These are phyloP conservation scores for Phytophthora capsici DNA, from an alignment of 352 stramenopile genomes.

Conservation along the genomic window DNA sequence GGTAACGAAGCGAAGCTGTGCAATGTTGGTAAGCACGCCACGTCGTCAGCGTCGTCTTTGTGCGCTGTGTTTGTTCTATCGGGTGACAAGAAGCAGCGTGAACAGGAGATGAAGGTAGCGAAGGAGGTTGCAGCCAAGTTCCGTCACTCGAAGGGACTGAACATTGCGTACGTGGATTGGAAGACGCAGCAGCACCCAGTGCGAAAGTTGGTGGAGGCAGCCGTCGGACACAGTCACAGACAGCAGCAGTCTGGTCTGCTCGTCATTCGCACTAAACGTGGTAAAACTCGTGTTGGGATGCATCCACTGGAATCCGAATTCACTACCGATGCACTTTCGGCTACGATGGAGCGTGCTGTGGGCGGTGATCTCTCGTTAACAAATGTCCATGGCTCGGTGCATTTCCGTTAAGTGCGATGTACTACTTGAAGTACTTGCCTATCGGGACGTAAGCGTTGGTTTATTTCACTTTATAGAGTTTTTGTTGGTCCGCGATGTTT, in stretches of 20 bases:
- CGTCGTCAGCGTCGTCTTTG: slow-evolving; percentile 54
- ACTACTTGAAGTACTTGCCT: not conserved
- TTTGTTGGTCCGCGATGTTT: not conserved
- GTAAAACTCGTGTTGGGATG: slow-evolving; percentile 62
- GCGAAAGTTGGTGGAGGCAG: slow-evolving; percentile 53
- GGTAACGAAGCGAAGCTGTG: slow-evolving; percentile 81
- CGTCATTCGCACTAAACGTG: slow-evolving; percentile 69
- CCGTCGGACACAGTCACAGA: slow-evolving; percentile 21
- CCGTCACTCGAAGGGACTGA: slow-evolving; percentile 64
- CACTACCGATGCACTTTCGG: slow-evolving; percentile 53
- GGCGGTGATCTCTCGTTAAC: slow-evolving; percentile 68
- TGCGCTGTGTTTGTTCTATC: slow-evolving; percentile 82
- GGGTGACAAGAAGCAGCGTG: slow-evolving; percentile 41
- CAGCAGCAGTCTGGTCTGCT: slow-evolving; percentile 57
- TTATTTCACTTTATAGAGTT: slow-evolving; percentile 26
- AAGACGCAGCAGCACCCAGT: slow-evolving; percentile 64
- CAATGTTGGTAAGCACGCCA: slow-evolving; percentile 72
- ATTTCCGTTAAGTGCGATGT: slow-evolving; percentile 44
- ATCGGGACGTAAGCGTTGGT: not conserved
- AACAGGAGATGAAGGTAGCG: slow-evolving; percentile 59
- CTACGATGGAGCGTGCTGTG: slow-evolving; percentile 75
- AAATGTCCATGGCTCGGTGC: slow-evolving; percentile 37
- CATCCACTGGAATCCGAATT: slow-evolving; percentile 50
- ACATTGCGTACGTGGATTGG: slow-evolving; percentile 77
- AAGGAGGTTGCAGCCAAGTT: slow-evolving; percentile 71